Evolutionary conservation across 2,329 filamentous ascomycete species (phyloP).

Genomic region (Fusarium tjaetaba): DNA sequence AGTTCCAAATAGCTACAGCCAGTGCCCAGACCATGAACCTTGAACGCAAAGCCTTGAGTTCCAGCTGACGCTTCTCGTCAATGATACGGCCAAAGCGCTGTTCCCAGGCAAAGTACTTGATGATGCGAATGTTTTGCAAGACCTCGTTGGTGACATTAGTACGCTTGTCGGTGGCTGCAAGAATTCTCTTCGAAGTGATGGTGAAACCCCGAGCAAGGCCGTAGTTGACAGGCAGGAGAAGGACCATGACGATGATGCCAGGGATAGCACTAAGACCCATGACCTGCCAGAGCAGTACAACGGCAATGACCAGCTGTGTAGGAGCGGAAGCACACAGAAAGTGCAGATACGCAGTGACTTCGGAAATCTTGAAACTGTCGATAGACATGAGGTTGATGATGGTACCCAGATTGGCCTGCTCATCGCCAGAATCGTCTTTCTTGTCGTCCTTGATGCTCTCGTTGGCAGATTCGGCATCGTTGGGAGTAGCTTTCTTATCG

Average conservation of each 20-base stretch:
- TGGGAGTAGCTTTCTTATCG: slow-evolving; percentile 53
- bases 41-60: slow-evolving; percentile 80
- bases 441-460: slow-evolving; percentile 50
- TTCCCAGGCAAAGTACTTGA: slow-evolving; percentile 99
- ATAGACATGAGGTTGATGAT: slow-evolving; percentile 99
- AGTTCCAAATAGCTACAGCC: slow-evolving; percentile 96
- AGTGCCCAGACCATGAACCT: slow-evolving; percentile 92
- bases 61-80: slow-evolving; percentile 84
- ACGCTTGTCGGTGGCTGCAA: slow-evolving; percentile 92
- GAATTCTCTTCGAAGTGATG: slow-evolving; percentile 87
- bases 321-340: slow-evolving; percentile 94
- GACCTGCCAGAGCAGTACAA: slow-evolving; percentile 86
- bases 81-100: slow-evolving; percentile 87
- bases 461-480: slow-evolving; percentile 49
- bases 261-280: slow-evolving; percentile 94
- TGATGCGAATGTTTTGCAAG: slow-evolving; percentile 96
- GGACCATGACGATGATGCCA: slow-evolving; percentile 87
- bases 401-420: slow-evolving; percentile 92
- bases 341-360: slow-evolving; percentile 93
- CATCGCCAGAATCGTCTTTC: slow-evolving; percentile 58
- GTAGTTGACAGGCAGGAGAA: slow-evolving; percentile 91
- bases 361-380: slow-evolving; percentile 97
- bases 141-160: slow-evolving; percentile 98
- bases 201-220: slow-evolving; percentile 87
- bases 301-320: slow-evolving; percentile 83